Evolutionary conservation across 257 asterid genomes (phyloP).

Genomic region (Primulina huaijiensis): DNA sequence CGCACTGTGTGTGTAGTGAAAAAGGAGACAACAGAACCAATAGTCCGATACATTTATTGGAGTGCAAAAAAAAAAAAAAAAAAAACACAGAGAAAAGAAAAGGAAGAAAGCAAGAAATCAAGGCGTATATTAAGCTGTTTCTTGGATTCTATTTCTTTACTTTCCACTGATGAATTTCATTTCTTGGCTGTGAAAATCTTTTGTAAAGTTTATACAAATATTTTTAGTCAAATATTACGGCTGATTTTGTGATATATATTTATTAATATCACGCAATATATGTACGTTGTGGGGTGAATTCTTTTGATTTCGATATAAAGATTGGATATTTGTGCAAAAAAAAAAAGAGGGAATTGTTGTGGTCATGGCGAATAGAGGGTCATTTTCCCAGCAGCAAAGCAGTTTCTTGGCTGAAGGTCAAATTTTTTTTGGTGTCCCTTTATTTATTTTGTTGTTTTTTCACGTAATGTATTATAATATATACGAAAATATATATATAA

Average conservation of each 20-base stretch:
- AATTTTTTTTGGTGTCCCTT: not conserved
- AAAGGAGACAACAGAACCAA: slow-evolving; percentile 52
- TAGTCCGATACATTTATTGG: not conserved
- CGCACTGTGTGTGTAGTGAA: slow-evolving; percentile 43
- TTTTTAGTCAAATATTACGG: not conserved
- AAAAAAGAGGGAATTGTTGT: not conserved
- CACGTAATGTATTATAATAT: not conserved
- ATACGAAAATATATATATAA: too few species aligned
- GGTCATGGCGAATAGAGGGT: not conserved
- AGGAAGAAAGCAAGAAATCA: slow-evolving; percentile 45
- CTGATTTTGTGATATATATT: not conserved
- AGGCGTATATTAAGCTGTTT: slow-evolving; percentile 53
- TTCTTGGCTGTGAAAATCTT: not conserved
- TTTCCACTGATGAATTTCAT: not conserved
- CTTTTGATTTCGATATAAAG: not conserved
- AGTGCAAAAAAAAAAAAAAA: too few species aligned
- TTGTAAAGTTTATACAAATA: not conserved
- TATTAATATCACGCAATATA: not conserved
- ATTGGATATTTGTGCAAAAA: not conserved
- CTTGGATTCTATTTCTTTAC: slow-evolving; percentile 36
- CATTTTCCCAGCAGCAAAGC: not conserved
- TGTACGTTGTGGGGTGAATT: not conserved
- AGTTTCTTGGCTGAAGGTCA: not conserved
- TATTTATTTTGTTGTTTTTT: not conserved
- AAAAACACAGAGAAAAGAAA: not conserved